Evolutionary conservation across 106 monocot species (phyloP), one percentile per base, ranked within the genome.

Genomic region (Acanthochlamys bracteata): DNA sequence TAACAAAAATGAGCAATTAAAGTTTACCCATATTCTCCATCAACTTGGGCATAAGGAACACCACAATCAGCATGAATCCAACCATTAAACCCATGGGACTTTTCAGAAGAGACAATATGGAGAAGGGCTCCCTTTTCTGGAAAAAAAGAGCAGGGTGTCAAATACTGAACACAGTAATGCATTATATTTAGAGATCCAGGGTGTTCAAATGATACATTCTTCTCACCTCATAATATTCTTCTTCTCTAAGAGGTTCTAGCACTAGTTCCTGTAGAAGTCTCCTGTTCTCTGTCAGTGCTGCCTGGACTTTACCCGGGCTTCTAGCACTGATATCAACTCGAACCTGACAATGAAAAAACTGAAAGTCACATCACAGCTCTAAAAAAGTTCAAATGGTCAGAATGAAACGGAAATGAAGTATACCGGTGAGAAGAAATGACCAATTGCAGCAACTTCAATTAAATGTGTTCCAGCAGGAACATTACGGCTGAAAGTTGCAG

Each of bases 271-370:
- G 66, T 21, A 96, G 75, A 75, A 63, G 25, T 43, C 80, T 91
- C 42, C 78, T 85, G 57, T 74, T 91, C 59, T 96, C 96, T 39
- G 96, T 96, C 53, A 96, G 64, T 55, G 88, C 96, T 65, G 91
- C 96, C 71, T 96, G 96, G 42, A 98, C 73, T 53, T 91, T 85
- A 68, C 96, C 91, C 63, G 91, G 84, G 65, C 88, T 86, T 75
- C 91, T 91, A 53, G 91, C 91, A 88, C 96, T 98, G 51, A 98
- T 78, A 79, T 98, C 96, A 62, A 98, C 79, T 61, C 96, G 91
- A 47, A 98, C 91, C 96, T 98, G 64, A 69, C 43, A 40, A 49
- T 12, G 53, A 79, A 6, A 41, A 10, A 46, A 24, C 0, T 10
- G 0, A 62, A 79, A 68, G 25, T 39, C 42, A 76, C 41, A 7